Percentiles rank a stretch among this genome's conserved stretches.
Evolutionary conservation across 305 asterid genomes (phyloP).

Genomic region (Fraxinus sp.): DNA sequence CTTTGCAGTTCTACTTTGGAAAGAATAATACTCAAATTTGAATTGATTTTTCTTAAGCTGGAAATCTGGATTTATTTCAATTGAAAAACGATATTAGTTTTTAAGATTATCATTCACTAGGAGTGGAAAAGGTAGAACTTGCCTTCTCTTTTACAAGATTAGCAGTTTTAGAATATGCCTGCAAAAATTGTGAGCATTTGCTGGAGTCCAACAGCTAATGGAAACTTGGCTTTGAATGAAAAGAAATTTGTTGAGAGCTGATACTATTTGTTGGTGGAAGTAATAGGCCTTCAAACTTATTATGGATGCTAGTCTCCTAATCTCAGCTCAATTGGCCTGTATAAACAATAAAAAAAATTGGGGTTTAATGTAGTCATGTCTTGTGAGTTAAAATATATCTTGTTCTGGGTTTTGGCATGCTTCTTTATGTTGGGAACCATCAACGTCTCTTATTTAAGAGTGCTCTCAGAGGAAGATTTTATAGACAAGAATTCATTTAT

Average conservation of each 20-base stretch:
- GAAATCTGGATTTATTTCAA: not conserved
- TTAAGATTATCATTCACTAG: not conserved
- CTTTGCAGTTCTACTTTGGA: not conserved
- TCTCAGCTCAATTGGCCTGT: not conserved
- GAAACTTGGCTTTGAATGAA: not conserved
- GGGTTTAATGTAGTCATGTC: not conserved
- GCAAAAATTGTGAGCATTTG: not conserved
- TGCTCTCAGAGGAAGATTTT: not conserved
- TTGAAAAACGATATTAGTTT: not conserved
- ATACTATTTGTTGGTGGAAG: not conserved
- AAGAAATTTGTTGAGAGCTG: not conserved
- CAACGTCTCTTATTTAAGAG: not conserved
- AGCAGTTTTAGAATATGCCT: not conserved
- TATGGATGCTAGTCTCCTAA: not conserved
- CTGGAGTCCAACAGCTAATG: not conserved
- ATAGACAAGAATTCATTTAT: not conserved
- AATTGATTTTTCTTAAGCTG: not conserved
- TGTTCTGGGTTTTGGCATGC: not conserved
- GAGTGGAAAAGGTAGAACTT: not conserved
- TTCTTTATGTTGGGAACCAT: not conserved
- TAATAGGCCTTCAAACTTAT: not conserved
- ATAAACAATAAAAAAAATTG: not conserved
- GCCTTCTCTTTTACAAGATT: not conserved
- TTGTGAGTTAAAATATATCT: not conserved
- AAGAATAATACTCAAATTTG: not conserved